A percentile compares a stretch with the other conserved stretches of the same genome.
phyloP scores from a whole-genome alignment of 768 basidiomycete species.

The Fibroporia radiculosa region DNA sequence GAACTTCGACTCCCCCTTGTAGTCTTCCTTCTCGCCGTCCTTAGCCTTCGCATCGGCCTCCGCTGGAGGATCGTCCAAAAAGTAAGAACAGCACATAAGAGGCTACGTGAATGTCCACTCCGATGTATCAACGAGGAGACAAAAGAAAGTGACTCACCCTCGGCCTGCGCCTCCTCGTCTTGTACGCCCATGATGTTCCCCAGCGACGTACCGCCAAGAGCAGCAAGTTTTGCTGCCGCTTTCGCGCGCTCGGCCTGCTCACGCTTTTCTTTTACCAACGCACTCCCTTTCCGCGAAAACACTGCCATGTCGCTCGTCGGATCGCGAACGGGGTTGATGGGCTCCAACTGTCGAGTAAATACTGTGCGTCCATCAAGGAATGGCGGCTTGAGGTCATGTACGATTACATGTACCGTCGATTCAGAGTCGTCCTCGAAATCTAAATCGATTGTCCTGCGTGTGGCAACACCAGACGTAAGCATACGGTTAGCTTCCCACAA shows the following conservation, averaged over 20 bases:
- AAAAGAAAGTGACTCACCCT: constrained; percentile 50
- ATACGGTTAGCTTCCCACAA: constrained; percentile 99
- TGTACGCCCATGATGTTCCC: constrained; percentile 98
- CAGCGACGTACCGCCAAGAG: constrained; percentile 85
- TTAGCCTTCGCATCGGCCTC: constrained; percentile 41
- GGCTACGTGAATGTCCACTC: constrained; percentile 80
- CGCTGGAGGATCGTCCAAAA: constrained; percentile 30
- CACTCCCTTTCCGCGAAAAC: constrained; percentile 95
- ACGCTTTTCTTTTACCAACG: constrained; percentile 89
- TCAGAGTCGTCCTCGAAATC: constrained; percentile 97
- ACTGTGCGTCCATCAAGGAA: constrained; percentile 96
- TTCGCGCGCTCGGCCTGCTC: constrained; percentile 95
- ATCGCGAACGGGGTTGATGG: constrained; percentile 94
- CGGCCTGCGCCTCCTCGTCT: constrained; percentile 89
- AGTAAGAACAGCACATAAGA: constrained; percentile 18
- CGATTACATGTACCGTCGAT: constrained; percentile 94
- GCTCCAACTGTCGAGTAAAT: constrained; percentile 94
- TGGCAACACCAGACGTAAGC: constrained; percentile 91
- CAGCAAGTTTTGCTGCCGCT: constrained; percentile 92
- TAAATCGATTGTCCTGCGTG: constrained; percentile 77
- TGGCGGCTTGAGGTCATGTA: constrained; percentile 94
- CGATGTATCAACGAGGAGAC: constrained; percentile 24
- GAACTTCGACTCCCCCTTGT: constrained; percentile 95
- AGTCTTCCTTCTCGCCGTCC: constrained; percentile 52
- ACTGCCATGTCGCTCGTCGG: constrained; percentile 90